Evolutionary conservation across 2,329 filamentous ascomycete species (phyloP).

Genomic region (Rutstroemia sp.): DNA sequence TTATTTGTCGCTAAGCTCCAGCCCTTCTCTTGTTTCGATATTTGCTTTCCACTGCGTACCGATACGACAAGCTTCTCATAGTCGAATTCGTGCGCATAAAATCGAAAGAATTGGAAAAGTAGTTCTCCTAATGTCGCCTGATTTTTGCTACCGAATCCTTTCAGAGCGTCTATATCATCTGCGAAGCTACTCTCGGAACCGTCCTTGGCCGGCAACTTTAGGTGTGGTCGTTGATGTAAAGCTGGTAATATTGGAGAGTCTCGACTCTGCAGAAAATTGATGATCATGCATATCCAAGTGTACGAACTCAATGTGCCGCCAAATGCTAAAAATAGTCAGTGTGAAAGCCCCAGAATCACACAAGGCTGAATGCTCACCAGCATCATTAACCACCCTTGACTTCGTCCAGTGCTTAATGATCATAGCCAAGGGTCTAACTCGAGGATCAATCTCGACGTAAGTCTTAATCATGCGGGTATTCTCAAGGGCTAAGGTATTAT

Average conservation of each 20-base stretch:
- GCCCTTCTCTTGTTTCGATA: conserved; percentile 78
- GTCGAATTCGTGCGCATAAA: conserved; percentile 89
- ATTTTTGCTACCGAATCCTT: conserved; percentile 70
- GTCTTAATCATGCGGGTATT: conserved; percentile 98
- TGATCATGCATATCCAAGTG: conserved; percentile 98
- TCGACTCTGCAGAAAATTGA: conserved; percentile 88
- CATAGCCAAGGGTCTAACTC: conserved; percentile 89
- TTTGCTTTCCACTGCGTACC: conserved; percentile 69
- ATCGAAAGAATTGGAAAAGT: conserved; percentile 92
- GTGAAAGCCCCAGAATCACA: not conserved
- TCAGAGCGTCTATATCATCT: conserved; percentile 71
- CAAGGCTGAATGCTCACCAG: conserved; percentile 60
- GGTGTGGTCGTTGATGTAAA: conserved; percentile 66
- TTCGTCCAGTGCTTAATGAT: conserved; percentile 97
- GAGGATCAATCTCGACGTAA: conserved; percentile 87
- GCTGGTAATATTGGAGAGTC: conserved; percentile 77
- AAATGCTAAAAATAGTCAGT: conserved; percentile 51
- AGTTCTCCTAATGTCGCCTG: conserved; percentile 76
- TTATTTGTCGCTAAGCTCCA: conserved; percentile 80
- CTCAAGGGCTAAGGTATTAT: conserved; percentile 89
- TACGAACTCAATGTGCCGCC: conserved; percentile 96
- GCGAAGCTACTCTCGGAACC: conserved; percentile 72
- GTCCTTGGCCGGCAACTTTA: conserved; percentile 52
- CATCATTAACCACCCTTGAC: conserved; percentile 86
- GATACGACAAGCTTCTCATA: conserved; percentile 81